Percentiles rank a stretch among this genome's conserved stretches.
Conservation (phyloP, 1,284 basidiomycete species). For the Papiliotrema flavescens region DNA sequence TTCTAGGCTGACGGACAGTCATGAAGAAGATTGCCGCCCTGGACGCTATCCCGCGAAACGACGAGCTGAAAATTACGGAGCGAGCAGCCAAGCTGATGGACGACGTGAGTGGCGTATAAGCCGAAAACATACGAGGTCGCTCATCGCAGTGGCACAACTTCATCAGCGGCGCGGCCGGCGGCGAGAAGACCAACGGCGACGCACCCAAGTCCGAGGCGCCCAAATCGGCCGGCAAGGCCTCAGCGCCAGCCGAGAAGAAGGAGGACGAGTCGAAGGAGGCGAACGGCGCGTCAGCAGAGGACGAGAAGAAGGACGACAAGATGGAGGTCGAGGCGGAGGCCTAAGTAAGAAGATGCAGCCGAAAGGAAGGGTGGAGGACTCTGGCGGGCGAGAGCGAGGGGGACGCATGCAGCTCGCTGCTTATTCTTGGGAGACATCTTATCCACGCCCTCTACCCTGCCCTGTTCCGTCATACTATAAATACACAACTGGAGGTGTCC, state of each 20-base stretch:
- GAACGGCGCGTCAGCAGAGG: conserved; percentile 13
- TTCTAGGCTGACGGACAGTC: conserved; percentile 52
- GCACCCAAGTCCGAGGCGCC: conserved; percentile 1
- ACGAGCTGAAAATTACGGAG: conserved; percentile 79
- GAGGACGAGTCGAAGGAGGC: conserved; percentile 5
- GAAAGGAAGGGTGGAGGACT: too few species aligned
- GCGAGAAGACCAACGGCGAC: conserved; percentile 49
- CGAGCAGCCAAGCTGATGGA: conserved; percentile 56
- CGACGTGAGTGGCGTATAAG: conserved; percentile 30
- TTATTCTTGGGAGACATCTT: too few species aligned
- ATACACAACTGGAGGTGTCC: too few species aligned
- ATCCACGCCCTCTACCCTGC: too few species aligned
- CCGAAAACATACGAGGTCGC: background rate
- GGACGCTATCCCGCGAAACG: conserved; percentile 69
- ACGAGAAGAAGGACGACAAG: conserved; percentile 14
- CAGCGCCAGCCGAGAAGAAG: conserved; percentile 9
- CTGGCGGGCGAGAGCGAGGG: too few species aligned
- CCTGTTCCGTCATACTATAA: too few species aligned
- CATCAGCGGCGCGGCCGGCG: conserved; percentile 18
- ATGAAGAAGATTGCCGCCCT: conserved; percentile 89
- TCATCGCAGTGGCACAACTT: conserved; percentile 23
- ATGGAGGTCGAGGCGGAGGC: conserved; percentile 18
- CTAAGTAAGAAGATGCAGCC: background rate
- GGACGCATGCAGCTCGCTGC: too few species aligned
- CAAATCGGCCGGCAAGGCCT: conserved; percentile 4